Conservation (phyloP, 768 basidiomycete genomes). For the Russula ochroleuca region DNA sequence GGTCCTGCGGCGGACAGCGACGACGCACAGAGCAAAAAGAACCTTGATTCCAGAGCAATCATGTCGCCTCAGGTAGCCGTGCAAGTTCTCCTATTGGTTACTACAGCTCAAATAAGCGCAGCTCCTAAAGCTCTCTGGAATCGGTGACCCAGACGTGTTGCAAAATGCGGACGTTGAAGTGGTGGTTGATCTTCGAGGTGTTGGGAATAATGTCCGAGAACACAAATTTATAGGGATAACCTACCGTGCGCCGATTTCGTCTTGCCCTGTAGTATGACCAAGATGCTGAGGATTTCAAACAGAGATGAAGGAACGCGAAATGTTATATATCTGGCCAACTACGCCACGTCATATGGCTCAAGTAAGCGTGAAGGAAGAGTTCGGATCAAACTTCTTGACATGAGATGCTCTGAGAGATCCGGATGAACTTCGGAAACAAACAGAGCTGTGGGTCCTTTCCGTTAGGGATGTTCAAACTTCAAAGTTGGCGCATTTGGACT, state of each 20-base stretch:
- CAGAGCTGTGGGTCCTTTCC: slow-evolving; percentile 17
- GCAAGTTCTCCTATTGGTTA: no score
- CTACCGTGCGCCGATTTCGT: slow-evolving; percentile 13
- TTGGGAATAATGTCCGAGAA: slow-evolving; percentile 26
- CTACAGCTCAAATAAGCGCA: neutral
- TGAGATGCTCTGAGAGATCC: slow-evolving; percentile 19
- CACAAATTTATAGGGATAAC: slow-evolving; percentile 4
- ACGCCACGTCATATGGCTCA: no score
- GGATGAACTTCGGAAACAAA: slow-evolving; percentile 12
- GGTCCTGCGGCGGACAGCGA: no score
- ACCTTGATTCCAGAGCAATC: slow-evolving; percentile 12
- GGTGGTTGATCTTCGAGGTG: slow-evolving; percentile 17
- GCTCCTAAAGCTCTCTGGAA: slow-evolving; percentile 27
- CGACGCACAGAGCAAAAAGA: no score
- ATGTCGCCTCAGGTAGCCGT: slow-evolving; percentile 20
- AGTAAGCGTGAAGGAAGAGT: slow-evolving; percentile 20
- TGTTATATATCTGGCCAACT: no score
- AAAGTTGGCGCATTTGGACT: no score
- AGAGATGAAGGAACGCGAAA: no score
- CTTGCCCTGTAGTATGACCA: neutral
- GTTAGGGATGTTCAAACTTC: no score
- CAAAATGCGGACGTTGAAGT: slow-evolving; percentile 11
- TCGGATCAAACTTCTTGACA: slow-evolving; percentile 8
- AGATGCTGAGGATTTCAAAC: neutral
- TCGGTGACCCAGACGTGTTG: slow-evolving; percentile 21